Percentiles rank a stretch among this genome's conserved stretches.
Conservation (phyloP, 345 rosid genomes). For the Lepidium sativum region DNA sequence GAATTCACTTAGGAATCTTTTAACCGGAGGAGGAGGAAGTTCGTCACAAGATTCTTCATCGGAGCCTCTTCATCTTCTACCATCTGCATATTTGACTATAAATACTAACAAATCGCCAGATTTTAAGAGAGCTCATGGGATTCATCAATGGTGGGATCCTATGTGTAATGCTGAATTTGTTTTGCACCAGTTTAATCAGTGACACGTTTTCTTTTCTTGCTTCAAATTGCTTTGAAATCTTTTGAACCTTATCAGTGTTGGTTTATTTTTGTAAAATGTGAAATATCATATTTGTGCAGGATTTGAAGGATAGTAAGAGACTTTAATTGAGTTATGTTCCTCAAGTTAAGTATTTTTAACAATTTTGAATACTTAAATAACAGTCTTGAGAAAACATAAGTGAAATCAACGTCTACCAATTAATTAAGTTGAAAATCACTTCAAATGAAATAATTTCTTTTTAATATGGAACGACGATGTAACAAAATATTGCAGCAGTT, state of each 20-base stretch:
- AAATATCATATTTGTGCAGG: too few relatives aligned
- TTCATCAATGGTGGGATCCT: constrained; percentile 76
- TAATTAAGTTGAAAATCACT: too few relatives aligned
- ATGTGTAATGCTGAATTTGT: constrained; percentile 29
- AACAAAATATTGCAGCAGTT: too few relatives aligned
- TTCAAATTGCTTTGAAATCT: too few relatives aligned
- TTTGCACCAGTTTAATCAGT: constrained; percentile 19
- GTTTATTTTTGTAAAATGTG: too few relatives aligned
- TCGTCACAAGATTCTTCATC: constrained; percentile 4
- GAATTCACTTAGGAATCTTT: constrained; percentile 35
- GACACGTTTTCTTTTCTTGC: neutral
- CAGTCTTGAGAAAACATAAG: too few relatives aligned
- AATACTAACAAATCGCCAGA: constrained; percentile 30
- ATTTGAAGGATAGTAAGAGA: neutral
- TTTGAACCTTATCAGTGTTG: too few relatives aligned
- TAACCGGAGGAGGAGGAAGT: constrained; percentile 23
- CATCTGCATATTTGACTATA: constrained; percentile 44
- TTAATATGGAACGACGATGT: too few relatives aligned
- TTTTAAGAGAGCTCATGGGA: constrained; percentile 56
- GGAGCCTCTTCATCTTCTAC: constrained; percentile 51
- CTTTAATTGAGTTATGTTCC: neutral
- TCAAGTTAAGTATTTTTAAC: neutral
- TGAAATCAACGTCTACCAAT: too few relatives aligned
- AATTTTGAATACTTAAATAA: too few relatives aligned
- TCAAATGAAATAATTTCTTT: too few relatives aligned